These are phyloP conservation scores for Quercus cerris DNA, from an alignment of 306 rosid species.

Conservation along the genomic window DNA sequence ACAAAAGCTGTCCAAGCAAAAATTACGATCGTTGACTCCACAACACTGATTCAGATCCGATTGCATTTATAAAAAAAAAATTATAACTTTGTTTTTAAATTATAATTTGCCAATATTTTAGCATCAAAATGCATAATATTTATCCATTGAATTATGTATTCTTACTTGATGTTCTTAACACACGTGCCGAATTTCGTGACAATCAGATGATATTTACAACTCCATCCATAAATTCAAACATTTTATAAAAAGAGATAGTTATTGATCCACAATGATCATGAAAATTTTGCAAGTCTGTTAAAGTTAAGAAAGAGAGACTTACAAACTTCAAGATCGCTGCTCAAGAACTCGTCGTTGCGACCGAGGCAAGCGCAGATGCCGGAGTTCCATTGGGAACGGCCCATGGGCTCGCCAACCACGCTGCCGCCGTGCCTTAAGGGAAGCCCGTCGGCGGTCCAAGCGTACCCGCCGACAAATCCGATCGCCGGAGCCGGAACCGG, in stretches of 20 bases:
- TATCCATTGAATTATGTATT: too few species aligned
- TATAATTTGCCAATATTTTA: background rate
- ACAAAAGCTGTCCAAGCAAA: background rate
- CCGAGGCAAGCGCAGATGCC: constrained; percentile 76
- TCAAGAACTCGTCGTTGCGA: constrained; percentile 83
- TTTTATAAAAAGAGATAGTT: too few species aligned
- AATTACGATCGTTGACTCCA: background rate
- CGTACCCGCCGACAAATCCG: constrained; percentile 26
- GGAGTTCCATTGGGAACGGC: constrained; percentile 72
- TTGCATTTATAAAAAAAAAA: background rate
- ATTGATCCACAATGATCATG: too few species aligned
- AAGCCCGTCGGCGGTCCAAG: constrained; percentile 81
- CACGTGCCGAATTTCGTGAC: too few species aligned
- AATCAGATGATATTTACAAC: too few species aligned
- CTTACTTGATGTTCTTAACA: too few species aligned
- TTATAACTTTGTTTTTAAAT: too few species aligned
- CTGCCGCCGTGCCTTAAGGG: constrained; percentile 77
- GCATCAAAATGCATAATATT: background rate
- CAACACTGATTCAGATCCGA: background rate
- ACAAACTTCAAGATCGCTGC: constrained; percentile 99
- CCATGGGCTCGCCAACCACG: constrained; percentile 86
- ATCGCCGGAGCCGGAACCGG: background rate
- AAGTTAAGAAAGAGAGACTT: constrained; percentile 20
- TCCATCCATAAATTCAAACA: too few species aligned
- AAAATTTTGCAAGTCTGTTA: too few species aligned